Evolutionary conservation across 2,329 filamentous ascomycete genomes (phyloP).

Genomic region (Aureobasidium sp.): DNA sequence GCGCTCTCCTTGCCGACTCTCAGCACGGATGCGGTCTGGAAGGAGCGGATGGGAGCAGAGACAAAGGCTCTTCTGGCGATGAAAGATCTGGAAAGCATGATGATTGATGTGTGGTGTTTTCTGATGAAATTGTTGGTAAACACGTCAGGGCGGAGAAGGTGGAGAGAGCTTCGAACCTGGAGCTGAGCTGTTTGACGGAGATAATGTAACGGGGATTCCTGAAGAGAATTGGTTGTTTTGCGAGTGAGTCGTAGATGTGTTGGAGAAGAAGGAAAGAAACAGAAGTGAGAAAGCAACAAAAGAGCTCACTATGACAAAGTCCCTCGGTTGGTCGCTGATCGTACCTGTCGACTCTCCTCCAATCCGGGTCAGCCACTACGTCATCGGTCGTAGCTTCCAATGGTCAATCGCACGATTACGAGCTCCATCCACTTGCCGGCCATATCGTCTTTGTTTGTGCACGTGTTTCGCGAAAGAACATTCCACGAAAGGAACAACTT

Average conservation of each 20-base stretch:
- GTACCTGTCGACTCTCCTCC: conserved; percentile 5
- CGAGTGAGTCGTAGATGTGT: not conserved
- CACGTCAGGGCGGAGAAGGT: not conserved
- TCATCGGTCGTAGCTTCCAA: not conserved
- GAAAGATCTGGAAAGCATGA: conserved; percentile 14
- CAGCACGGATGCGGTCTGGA: conserved; percentile 30
- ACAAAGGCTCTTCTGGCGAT: conserved; percentile 23
- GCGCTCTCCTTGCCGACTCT: conserved; percentile 36
- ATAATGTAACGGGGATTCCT: not conserved
- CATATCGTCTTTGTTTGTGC: not conserved
- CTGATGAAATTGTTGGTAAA: not conserved
- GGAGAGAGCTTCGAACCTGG: not conserved
- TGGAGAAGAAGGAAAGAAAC: conserved; percentile 5
- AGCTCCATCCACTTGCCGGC: conserved; percentile 1
- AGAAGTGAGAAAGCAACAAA: not conserved
- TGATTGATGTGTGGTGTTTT: not conserved
- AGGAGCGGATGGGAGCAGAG: conserved; percentile 24
- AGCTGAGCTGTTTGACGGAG: not conserved
- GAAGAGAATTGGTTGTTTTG: not conserved
- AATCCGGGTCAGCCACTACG: not conserved
- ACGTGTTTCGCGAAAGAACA: not conserved
- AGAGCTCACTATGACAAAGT: conserved; percentile 5
- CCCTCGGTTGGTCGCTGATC: conserved; percentile 7
- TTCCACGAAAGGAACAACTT: not conserved
- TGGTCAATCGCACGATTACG: conserved; percentile 3